Conservation (phyloP, 1,284 basidiomycete species). For the Ganoderma resinaceum region DNA sequence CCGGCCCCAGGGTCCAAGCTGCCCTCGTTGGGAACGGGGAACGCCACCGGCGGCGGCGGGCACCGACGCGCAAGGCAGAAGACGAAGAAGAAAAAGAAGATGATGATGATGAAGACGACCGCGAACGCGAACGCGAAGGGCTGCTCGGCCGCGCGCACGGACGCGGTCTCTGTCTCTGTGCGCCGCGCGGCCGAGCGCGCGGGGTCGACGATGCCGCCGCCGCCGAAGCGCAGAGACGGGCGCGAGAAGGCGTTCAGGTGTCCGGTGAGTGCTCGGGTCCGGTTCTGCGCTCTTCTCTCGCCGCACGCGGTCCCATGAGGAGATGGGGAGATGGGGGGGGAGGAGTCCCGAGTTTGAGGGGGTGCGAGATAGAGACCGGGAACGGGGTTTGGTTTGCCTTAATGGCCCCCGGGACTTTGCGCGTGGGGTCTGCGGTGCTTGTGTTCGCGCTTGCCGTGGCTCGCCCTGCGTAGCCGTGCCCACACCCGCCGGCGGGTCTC, state of each 20-base stretch:
- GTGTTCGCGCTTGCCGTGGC: background rate
- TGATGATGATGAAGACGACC: no score
- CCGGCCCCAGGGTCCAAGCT: background rate
- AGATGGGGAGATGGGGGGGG: background rate
- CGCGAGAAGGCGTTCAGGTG: constrained; percentile 48
- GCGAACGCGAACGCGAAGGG: constrained; percentile 16
- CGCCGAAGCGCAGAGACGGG: constrained; percentile 28
- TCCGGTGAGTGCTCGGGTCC: constrained; percentile 39
- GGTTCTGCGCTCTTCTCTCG: background rate
- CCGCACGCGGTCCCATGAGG: background rate
- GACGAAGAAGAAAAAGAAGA: background rate
- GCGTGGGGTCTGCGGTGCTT: background rate
- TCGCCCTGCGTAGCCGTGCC: no score
- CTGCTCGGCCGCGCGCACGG: no score
- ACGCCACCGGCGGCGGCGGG: constrained; percentile 9
- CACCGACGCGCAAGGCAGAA: constrained; percentile 13
- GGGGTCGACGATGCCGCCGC: background rate
- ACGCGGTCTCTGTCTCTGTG: no score
- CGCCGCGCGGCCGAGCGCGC: no score
- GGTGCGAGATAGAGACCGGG: background rate
- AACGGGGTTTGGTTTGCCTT: background rate
- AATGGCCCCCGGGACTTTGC: no score
- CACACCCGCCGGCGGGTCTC: background rate
- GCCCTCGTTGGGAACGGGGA: background rate
- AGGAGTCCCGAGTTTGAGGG: background rate